Evolutionary conservation across 257 asterid species (phyloP).

Genomic region (Solanum clarkiae): DNA sequence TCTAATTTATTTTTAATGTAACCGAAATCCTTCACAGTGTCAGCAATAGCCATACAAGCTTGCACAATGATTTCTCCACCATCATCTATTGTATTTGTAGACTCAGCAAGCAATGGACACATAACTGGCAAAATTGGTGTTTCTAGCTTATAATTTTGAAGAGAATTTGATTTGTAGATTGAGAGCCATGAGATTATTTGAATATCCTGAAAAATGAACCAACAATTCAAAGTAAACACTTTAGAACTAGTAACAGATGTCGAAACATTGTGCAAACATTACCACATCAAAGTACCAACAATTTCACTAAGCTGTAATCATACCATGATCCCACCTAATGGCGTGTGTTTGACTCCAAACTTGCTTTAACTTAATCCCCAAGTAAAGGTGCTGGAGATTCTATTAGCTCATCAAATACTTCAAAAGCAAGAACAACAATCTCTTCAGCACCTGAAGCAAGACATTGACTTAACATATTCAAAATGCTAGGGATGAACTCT

Average conservation of each 20-base stretch:
- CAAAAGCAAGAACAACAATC: conserved; percentile 91
- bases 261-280: neutral
- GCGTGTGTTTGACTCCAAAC: conserved; percentile 72
- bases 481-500: conserved; percentile 92
- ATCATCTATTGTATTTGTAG: conserved; percentile 56
- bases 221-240: neutral
- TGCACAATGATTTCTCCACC: conserved; percentile 83
- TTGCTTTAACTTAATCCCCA: conserved; percentile 88
- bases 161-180: conserved; percentile 68
- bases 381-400: conserved; percentile 99
- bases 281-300: neutral
- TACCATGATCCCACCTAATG: conserved; percentile 54
- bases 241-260: neutral
- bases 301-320: neutral
- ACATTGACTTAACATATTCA: conserved; percentile 86
- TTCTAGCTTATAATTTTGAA: conserved; percentile 90
- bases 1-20: conserved; percentile 11
- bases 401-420: conserved; percentile 93
- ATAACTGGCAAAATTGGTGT: conserved; percentile 87
- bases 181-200: conserved; percentile 99
- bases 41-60: conserved; percentile 82
- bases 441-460: conserved; percentile 98
- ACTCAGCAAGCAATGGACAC: conserved; percentile 93
- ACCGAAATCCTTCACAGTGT: conserved; percentile 72
- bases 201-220: conserved; percentile 54